These are phyloP conservation scores for Cyclostephanos tholiformis DNA, from an alignment of 108 stramenopile species.

Conservation along the genomic window DNA sequence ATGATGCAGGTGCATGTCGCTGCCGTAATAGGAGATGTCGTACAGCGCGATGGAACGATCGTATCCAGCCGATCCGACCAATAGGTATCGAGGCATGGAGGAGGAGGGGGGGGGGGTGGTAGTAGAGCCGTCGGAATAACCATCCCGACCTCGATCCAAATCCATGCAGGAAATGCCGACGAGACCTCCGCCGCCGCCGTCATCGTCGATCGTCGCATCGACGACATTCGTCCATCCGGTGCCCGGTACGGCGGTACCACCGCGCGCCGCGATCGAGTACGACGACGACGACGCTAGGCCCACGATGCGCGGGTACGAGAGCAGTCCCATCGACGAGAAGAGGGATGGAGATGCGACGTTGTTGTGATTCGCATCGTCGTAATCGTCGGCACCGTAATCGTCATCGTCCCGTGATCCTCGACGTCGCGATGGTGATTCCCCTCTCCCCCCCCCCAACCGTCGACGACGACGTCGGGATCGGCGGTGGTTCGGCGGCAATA, in stretches of 20 bases:
- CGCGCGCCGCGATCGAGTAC: too few species aligned
- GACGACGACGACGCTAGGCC: slow-evolving; percentile 4
- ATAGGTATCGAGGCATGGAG: slow-evolving; percentile 56
- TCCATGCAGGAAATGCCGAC: slow-evolving; percentile 45
- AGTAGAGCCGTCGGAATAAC: too few species aligned
- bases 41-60: slow-evolving; percentile 70
- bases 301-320: slow-evolving; percentile 36
- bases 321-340: slow-evolving; percentile 16
- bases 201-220: not conserved
- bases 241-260: not conserved
- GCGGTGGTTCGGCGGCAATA: not conserved
- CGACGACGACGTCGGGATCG: not conserved
- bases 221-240: not conserved
- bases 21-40: slow-evolving; percentile 71
- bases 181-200: not conserved
- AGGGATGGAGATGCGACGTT: not conserved
- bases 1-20: slow-evolving; percentile 27
- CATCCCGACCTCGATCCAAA: slow-evolving; percentile 27
- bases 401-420: not conserved
- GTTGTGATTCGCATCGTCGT: not conserved
- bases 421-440: too few species aligned
- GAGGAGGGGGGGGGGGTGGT: too few species aligned
- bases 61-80: slow-evolving; percentile 59
- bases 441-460: not conserved
- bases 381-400: slow-evolving; percentile 2